phyloP scores from a whole-genome alignment of 2,329 filamentous ascomycete species.

The Bertia moriformis region DNA sequence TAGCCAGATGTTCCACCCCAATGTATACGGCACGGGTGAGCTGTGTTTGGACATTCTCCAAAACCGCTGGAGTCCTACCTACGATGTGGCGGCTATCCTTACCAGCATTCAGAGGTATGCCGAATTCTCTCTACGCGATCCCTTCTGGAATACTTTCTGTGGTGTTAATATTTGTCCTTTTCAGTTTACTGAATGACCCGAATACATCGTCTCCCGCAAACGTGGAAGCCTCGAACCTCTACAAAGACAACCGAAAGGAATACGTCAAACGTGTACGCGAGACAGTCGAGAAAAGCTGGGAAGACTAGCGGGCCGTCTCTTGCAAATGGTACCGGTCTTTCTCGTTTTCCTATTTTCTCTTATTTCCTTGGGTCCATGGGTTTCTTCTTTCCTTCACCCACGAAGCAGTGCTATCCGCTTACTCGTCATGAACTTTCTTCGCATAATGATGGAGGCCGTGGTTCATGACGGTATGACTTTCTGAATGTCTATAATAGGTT shows the following conservation, averaged over 20 bases:
- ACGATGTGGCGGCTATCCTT: slow-evolving; percentile 90
- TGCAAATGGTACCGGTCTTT: not conserved
- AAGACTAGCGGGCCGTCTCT: slow-evolving; percentile 43
- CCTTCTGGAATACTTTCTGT: not conserved
- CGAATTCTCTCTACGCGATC: not conserved
- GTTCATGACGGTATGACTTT: too few relatives aligned
- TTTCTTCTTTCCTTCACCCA: too few relatives aligned
- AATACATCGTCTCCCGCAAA: slow-evolving; percentile 98
- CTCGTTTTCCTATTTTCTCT: not conserved
- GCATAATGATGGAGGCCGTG: too few relatives aligned
- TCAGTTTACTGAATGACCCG: slow-evolving; percentile 84
- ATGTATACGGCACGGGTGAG: slow-evolving; percentile 94
- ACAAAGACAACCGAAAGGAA: slow-evolving; percentile 94
- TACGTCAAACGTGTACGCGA: slow-evolving; percentile 90
- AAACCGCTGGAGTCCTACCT: slow-evolving; percentile 96
- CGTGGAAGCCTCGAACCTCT: slow-evolving; percentile 92
- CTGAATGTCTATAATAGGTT: too few relatives aligned
- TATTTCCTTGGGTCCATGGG: too few relatives aligned
- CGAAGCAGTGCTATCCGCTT: too few relatives aligned
- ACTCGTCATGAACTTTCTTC: too few relatives aligned
- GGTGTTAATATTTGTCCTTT: not conserved
- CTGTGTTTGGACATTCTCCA: slow-evolving; percentile 92
- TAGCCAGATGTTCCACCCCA: slow-evolving; percentile 97
- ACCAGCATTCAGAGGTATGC: slow-evolving; percentile 90
- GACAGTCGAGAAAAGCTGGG: slow-evolving; percentile 99